Conservation (phyloP, 2,329 filamentous ascomycete species). For the Paecilomyces dactylethromorphus region DNA sequence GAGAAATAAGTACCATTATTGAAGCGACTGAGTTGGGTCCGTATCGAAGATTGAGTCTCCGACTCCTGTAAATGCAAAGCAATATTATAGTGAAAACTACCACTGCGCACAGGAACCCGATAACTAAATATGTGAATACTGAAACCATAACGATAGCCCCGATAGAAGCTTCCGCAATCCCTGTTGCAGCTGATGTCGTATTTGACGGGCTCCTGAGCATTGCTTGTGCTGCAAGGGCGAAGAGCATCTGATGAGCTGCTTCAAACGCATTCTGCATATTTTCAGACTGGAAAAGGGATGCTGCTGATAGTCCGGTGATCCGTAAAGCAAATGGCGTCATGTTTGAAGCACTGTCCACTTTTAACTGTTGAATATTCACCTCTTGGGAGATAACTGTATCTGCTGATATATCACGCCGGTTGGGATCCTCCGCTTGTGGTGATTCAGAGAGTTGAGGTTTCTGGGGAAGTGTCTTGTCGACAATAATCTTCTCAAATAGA, state of each 20-base stretch:
- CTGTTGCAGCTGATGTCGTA: background rate
- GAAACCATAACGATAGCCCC: conserved; percentile 14
- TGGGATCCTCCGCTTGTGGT: background rate
- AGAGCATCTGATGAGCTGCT: conserved; percentile 37
- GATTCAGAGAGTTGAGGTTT: background rate
- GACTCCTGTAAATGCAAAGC: conserved; percentile 11
- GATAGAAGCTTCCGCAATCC: background rate
- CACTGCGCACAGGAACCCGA: conserved; percentile 15
- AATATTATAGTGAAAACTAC: conserved; percentile 11
- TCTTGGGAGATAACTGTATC: conserved; percentile 11
- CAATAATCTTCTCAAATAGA: conserved; percentile 31
- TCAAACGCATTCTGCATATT: conserved; percentile 28
- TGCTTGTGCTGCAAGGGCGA: conserved; percentile 22
- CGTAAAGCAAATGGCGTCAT: conserved; percentile 36
- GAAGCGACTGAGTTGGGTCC: background rate
- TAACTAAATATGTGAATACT: conserved; percentile 17
- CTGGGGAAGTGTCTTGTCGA: conserved; percentile 10
- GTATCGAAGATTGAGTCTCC: conserved; percentile 2
- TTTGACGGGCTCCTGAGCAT: background rate
- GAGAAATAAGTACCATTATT: background rate
- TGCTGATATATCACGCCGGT: conserved; percentile 10
- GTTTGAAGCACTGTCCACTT: conserved; percentile 14
- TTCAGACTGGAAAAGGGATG: conserved; percentile 28
- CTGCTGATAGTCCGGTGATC: conserved; percentile 13
- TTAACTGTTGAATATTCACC: conserved; percentile 11